Evolutionary conservation across 441 rosid genomes (phyloP).

Genomic region (Arabidopsis hybrid): DNA sequence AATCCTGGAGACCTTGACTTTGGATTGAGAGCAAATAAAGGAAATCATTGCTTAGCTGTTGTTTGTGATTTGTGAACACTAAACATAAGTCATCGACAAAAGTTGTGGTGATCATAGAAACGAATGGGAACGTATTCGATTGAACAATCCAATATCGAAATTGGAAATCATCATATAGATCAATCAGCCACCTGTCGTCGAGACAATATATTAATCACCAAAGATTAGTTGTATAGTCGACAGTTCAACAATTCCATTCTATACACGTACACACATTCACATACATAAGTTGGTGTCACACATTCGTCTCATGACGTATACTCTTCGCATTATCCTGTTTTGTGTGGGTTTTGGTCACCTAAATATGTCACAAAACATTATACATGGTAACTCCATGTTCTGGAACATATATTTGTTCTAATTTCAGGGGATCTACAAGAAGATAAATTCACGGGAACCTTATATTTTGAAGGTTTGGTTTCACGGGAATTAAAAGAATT

Average conservation of each 20-base stretch:
- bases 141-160: background rate
- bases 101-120: conserved; percentile 13
- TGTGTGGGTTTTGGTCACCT: conserved; percentile 6
- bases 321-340: conserved; percentile 7
- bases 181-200: conserved; percentile 34
- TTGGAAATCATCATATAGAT: conserved; percentile 4
- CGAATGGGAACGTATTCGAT: conserved; percentile 22
- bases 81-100: conserved; percentile 30
- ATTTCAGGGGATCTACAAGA: background rate
- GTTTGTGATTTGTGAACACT: conserved; percentile 25
- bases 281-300: conserved; percentile 31
- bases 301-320: conserved; percentile 23
- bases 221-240: conserved; percentile 15
- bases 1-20: background rate
- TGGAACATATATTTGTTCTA: background rate
- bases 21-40: background rate
- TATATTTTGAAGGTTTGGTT: background rate
- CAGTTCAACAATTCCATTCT: conserved; percentile 5
- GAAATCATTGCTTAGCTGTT: conserved; percentile 33
- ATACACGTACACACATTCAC: conserved; percentile 1
- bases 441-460: background rate
- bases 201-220: conserved; percentile 2
- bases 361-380: background rate
- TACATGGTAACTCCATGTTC: background rate
- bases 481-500: conserved; percentile 2